These are phyloP conservation scores for Acanthamoeba comandoni DNA, from an alignment of 208 protist genomes.

Conservation along the genomic window DNA sequence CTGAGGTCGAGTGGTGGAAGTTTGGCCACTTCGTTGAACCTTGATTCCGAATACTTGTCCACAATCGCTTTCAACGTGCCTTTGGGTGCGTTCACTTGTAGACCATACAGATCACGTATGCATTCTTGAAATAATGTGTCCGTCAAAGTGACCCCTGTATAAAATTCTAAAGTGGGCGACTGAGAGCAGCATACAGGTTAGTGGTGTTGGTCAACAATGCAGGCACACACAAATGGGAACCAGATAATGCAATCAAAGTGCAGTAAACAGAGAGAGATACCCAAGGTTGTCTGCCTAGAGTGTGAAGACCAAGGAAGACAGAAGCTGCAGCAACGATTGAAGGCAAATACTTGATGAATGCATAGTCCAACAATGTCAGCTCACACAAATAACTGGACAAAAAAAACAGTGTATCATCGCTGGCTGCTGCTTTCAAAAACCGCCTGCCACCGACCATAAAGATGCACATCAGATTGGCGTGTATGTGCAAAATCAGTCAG, in stretches of 20 bases:
- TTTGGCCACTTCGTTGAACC: slow-evolving; percentile 49
- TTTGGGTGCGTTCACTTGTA: slow-evolving; percentile 34
- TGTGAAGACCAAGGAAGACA: slow-evolving; percentile 78
- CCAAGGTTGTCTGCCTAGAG: slow-evolving; percentile 43
- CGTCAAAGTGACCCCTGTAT: not conserved
- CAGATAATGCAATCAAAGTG: not conserved
- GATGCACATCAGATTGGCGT: too few species aligned
- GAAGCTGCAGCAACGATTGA: slow-evolving; percentile 84
- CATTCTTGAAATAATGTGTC: slow-evolving; percentile 56
- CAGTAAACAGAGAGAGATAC: not conserved
- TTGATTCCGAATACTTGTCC: slow-evolving; percentile 65
- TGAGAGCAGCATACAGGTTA: not conserved
- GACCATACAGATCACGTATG: slow-evolving; percentile 45
- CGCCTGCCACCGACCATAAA: too few species aligned
- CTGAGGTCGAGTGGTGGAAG: slow-evolving; percentile 37
- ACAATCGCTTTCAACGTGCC: slow-evolving; percentile 12
- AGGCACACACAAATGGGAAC: not conserved
- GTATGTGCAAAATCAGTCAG: too few species aligned
- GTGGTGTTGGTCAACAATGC: too few species aligned
- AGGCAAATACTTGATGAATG: slow-evolving; percentile 79
- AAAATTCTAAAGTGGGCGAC: slow-evolving; percentile 60
- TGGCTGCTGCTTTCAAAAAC: slow-evolving; percentile 39
- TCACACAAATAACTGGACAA: slow-evolving; percentile 82
- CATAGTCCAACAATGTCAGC: slow-evolving; percentile 81
- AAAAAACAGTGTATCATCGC: slow-evolving; percentile 42